Base-by-base conservation (phyloP, 75 land plant genomes). In the Azolla pinnata region DNA sequence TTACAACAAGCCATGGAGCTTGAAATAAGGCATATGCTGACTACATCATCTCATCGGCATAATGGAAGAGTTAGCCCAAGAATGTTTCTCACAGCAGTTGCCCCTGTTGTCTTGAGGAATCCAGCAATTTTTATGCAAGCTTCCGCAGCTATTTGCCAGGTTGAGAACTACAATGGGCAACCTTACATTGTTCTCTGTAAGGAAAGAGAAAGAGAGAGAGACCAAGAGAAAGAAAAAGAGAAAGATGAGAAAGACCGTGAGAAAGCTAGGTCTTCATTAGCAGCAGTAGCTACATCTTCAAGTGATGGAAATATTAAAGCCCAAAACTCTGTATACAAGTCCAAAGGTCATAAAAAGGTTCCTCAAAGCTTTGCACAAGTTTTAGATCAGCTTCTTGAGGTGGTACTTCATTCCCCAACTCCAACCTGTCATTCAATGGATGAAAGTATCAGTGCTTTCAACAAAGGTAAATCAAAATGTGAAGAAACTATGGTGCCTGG, bases 1-100 rank as follows among this genome's bases (percentile, higher is more conserved):
- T 78, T 95, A 23, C 99, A 88, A 73, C 88, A 81, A 59, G 99
- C 99, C 17, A 95, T 95, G 99, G 99, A 95, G 46, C 72, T 85
- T 44, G 99, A 95, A 70, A 95, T 95, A 50, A 74, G 83, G 31
- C 92, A 90, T 34, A 81, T 68, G 31, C 54, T 90, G 29, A 61
- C 77, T 24, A 65, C 78, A 53, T 70, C 86, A 29, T 51, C 71
- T 21, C 77, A 70, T 54, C 75, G 92, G 50, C 83, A 90, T 56
- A 83, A 67, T 79, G 83, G 85, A 47, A 75, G 91, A 44, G 60
- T 90, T 1, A 77, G 79, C 32, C 77, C 92, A 0, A 71, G 97
- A 5, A 83, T 75, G 53, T 95, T 95, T 61, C 74, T 95, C 18
- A 67, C 76, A 20, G 84, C 65, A 67, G 59, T 95, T 63, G 74